Evolutionary conservation across 192 early-diverging fungal genomes (phyloP), one percentile per base, ranked within the genome.

Genomic region (Coemansia sp.): DNA sequence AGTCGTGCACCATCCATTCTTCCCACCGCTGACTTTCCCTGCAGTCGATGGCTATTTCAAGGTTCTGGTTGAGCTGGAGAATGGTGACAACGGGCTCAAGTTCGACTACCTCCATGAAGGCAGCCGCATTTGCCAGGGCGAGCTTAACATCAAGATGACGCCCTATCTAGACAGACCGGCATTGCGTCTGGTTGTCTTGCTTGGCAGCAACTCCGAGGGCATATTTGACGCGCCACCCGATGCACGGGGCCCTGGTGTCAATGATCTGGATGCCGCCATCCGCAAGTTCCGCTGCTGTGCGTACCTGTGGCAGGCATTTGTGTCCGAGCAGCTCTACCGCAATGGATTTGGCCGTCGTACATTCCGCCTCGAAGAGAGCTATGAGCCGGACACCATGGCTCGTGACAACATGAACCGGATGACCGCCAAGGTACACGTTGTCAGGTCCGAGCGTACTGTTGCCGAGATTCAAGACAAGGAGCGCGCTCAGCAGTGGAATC

Each of bases 241-340:
- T 32, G 66, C 78, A 22, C 66, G 61, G 11, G 58, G 68, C 0
- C 57, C 58, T 1, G 64, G 68, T 2, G 44, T 67, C 6, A 78
- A 81, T 55, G 64, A 66, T 9, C 36, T 85, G 4, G 69, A 77
- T 6, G 59, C 68, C 13, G 84, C 81, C 0, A 56, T 75, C 20
- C 61, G 69, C 46, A 84, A 84, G 48, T 56, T 85, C 25, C 57
- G 86, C 5, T 84, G 78, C 58, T 72, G 74, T 10, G 83, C 72
- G 5, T 86, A 87, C 51, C 58, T 87, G 40, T 87, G 86, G 86
- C 85, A 87, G 57, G 86, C 86, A 9, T 87, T 83, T 53, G 79
- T 77, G 22, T 67, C 85, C 8, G 86, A 87, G 55, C 83, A 86
- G 59, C 70, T 87, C 67, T 64, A 83, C 50, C 78, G 86, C 14